Evolutionary conservation across 1,139 yeast genomes (phyloP), one percentile per base, ranked within the genome.

Genomic region (Zhuliangozyma blackwelliae): DNA sequence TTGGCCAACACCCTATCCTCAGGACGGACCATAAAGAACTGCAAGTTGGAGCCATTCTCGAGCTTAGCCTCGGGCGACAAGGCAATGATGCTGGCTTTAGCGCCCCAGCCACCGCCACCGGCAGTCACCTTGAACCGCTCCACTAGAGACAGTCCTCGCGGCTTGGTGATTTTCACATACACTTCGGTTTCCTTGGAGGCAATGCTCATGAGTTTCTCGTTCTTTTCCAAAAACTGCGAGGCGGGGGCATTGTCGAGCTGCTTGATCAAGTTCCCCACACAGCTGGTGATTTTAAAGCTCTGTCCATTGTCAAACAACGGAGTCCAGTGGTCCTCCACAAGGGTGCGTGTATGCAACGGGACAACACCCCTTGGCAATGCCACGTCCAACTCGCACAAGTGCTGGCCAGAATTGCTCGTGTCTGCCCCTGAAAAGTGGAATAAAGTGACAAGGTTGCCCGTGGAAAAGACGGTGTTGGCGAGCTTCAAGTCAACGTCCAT

Each of bases 41-140:
- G 65, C 32, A 79, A 56, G 29, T 54, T 49, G 50, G 74, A 77
- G 10, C 82, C 82, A 13, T 52, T 54, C 3, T 43, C 38, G 4
- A 74, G 55, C 31, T 57, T 51, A 0, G 82, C 81, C 10, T 72
- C 73, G 2, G 83, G 79, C 7, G 81, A 79, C 16, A 79, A 56
- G 1, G 77, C 85, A 10, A 79, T 61, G 52, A 78, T 74, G 31
- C 72, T 69, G 0, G 83, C 76, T 39, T 79, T 72, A 27, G 79
- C 71, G 1, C 83, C 82, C 86, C 85, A 79, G 9, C 77, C 75
- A 2, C 85, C 86, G 4, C 86, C 86, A 1, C 77, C 77, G 5
- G 85, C 85, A 28, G 77, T 69, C 13, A 79, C 80, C 48, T 75
- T 70, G 50, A 61, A 65, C 38, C 66, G 51, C 31, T 48, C 46